Evolutionary conservation across 1,284 basidiomycete genomes (phyloP), one percentile per base, ranked within the genome.

Genomic region (Fomitopsis palustris): DNA sequence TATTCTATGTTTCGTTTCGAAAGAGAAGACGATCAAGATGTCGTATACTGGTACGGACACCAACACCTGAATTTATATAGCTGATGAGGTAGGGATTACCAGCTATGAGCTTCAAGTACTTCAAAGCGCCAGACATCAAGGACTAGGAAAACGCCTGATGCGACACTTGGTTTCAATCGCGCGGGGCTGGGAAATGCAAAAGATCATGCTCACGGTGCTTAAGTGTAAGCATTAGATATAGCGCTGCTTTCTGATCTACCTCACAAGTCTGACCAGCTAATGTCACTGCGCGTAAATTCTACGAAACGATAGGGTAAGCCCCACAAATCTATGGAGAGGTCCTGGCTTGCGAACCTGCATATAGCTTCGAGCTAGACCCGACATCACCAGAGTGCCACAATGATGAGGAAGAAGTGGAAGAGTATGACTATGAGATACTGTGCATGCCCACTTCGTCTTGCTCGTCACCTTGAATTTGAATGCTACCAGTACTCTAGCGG

Each of bases 81-180:
- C 29, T 27, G 31, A 6, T 54, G 53, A 38, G 2, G 5, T 5
- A 19, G 21, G 42, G 7, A 53, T 33, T 38, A 57, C 21, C 53
- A 92, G 90, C 67, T 92, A 92, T 66, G 90, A 92, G 57, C 69
- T 92, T 7, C 90, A 92, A 67, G 79, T 91, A 6, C 71, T 73
- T 0, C 59, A 69, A 27, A 45, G 63, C 1, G 71, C 67, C 33
- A 80, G 79, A 64, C 74, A 85, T 8, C 70, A 70, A 37, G 88
- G 88, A 6, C 66, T 91, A 2, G 90, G 89, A 4, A 81, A 72
- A 61, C 67, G 70, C 47, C 68, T 92, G 52, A 75, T 86, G 63
- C 68, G 76, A 1, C 74, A 73, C 23, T 69, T 92, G n/a, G 70
- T 69, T 17, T 71, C 69, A 3, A 79, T 92, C 29, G 85, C 81